A percentile compares a stretch with the other conserved stretches of the same genome.
phyloP scores from a whole-genome alignment of 1,139 yeast genomes.

The Nakaseomyces kungkrabaensis region DNA sequence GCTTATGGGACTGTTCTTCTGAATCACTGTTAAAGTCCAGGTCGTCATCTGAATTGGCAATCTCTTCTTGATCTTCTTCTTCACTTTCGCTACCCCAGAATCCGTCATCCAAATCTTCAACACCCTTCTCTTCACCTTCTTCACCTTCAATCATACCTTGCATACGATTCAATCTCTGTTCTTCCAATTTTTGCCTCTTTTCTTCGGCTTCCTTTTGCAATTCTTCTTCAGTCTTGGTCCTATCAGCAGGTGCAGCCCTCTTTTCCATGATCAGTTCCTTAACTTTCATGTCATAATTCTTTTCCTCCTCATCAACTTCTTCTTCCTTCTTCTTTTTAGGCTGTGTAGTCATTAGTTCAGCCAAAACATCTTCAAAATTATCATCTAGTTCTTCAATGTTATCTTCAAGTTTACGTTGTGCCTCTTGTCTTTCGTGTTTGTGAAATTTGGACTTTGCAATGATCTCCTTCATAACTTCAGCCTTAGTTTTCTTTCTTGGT shows the following conservation, averaged over 20 bases:
- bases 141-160: conserved; percentile 47
- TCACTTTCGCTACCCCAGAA: conserved; percentile 43
- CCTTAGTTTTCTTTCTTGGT: conserved; percentile 68
- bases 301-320: conserved; percentile 18
- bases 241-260: conserved; percentile 90
- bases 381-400: conserved; percentile 69
- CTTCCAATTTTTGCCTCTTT: conserved; percentile 58
- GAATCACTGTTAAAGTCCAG: conserved; percentile 22
- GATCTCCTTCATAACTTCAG: conserved; percentile 93
- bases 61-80: conserved; percentile 31
- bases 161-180: conserved; percentile 77
- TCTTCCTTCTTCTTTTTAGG: conserved; percentile 11
- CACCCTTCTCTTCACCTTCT: conserved; percentile 44
- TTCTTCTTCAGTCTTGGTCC: conserved; percentile 91
- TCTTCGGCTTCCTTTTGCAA: conserved; percentile 57
- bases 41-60: conserved; percentile 29
- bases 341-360: conserved; percentile 38
- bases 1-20: conserved; percentile 3
- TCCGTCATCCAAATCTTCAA: conserved; percentile 58
- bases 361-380: conserved; percentile 67
- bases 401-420: conserved; percentile 60
- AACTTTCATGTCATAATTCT: conserved; percentile 61
- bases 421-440: conserved; percentile 78
- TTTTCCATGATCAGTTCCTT: conserved; percentile 74
- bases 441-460: conserved; percentile 89